Evolutionary conservation across 164 flowering plant species (phyloP).

Genomic region (Santalum album): DNA sequence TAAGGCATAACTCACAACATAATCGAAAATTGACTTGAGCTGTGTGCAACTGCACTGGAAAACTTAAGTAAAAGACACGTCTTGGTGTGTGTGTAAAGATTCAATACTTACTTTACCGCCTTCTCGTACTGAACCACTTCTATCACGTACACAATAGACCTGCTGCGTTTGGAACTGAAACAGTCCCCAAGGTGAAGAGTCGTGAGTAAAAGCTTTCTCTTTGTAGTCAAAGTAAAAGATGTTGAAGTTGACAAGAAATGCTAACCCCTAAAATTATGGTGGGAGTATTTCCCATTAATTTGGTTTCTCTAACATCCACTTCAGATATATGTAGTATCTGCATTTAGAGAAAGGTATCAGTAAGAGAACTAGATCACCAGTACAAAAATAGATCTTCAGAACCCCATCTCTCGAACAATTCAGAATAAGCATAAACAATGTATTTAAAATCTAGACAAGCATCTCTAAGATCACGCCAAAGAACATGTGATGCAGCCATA

Average conservation of each 20-base stretch:
- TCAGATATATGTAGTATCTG: conserved; percentile 95
- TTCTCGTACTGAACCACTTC: conserved; percentile 59
- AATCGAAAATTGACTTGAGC: too few relatives aligned
- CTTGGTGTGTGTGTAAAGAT: too few relatives aligned
- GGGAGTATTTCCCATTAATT: conserved; percentile 81
- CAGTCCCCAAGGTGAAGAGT: conserved; percentile 1
- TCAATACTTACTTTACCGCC: conserved; percentile 74
- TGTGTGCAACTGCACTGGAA: neutral
- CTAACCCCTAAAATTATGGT: conserved; percentile 74
- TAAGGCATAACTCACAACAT: too few relatives aligned
- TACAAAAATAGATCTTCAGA: too few relatives aligned
- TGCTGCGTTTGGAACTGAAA: conserved; percentile 96
- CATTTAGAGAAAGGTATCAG: conserved; percentile 1
- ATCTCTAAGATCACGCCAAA: too few relatives aligned
- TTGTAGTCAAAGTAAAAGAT: too few relatives aligned
- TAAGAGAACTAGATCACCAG: neutral
- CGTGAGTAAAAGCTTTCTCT: conserved; percentile 2
- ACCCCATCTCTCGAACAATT: too few relatives aligned
- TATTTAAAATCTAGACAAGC: too few relatives aligned
- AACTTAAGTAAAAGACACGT: neutral
- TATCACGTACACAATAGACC: conserved; percentile 77
- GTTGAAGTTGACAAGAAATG: conserved; percentile 2
- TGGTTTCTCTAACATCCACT: conserved; percentile 71
- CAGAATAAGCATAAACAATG: too few relatives aligned
- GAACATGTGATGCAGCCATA: too few relatives aligned